Percentiles rank a stretch among this genome's conserved stretches.
Conservation (phyloP, 352 stramenopile species). For the Phytopythium ostracodes region DNA sequence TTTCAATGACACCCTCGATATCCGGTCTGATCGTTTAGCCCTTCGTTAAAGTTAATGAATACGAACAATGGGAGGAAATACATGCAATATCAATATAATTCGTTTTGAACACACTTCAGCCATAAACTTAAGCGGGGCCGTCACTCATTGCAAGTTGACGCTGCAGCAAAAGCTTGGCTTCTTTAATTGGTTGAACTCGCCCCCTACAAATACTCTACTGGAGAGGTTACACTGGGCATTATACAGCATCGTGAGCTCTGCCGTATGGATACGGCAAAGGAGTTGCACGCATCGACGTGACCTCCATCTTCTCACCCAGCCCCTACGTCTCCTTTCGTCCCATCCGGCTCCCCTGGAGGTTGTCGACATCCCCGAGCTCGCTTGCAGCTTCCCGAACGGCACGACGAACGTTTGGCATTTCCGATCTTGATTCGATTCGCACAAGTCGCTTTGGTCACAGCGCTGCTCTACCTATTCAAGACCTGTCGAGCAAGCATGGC, state of each 20-base stretch:
- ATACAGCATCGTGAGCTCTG: too few relatives aligned
- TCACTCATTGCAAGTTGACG: background rate
- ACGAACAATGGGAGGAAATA: background rate
- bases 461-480: background rate
- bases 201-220: background rate
- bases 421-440: background rate
- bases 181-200: background rate
- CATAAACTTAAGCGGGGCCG: background rate
- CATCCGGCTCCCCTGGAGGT: too few relatives aligned
- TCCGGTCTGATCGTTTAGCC: too few relatives aligned
- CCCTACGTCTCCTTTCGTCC: background rate
- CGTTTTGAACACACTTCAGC: too few relatives aligned
- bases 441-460: background rate
- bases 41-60: background rate
- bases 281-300: background rate
- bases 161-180: background rate
- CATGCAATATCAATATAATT: background rate
- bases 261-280: background rate
- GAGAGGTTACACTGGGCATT: background rate
- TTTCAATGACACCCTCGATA: background rate
- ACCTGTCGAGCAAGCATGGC: conserved; percentile 7
- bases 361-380: background rate
- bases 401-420: background rate
- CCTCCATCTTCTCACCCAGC: background rate
- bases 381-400: background rate